Percentiles rank a stretch among this genome's conserved stretches.
Conservation (phyloP, 108 stramenopile species). For the Chaetoceros tenuissimus region DNA sequence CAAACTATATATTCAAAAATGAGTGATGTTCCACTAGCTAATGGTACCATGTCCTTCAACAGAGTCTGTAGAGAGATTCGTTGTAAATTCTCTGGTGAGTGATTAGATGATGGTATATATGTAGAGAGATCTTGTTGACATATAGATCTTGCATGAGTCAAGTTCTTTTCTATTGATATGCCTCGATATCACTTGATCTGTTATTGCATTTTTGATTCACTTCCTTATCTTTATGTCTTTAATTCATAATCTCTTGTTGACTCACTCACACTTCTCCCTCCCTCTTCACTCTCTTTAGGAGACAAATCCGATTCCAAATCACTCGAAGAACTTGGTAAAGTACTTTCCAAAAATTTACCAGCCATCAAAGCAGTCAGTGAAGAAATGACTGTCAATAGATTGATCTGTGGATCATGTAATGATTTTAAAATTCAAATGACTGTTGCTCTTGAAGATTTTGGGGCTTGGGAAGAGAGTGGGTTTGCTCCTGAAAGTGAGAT, state of each 20-base stretch:
- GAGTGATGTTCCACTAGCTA: constrained; percentile 60
- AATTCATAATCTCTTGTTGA: too few species aligned
- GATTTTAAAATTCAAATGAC: constrained; percentile 84
- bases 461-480: constrained; percentile 68
- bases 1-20: too few species aligned
- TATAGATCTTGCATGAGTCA: too few species aligned
- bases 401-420: constrained; percentile 75
- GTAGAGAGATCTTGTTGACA: too few species aligned
- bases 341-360: constrained; percentile 69
- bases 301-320: constrained; percentile 67
- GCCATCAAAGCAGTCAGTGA: constrained; percentile 50
- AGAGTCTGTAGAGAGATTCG: constrained; percentile 82
- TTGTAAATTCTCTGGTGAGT: constrained; percentile 79
- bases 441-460: constrained; percentile 68
- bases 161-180: too few species aligned
- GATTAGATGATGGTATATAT: too few species aligned
- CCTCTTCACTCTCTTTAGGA: too few species aligned
- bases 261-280: too few species aligned
- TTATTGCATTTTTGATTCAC: too few species aligned
- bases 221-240: too few species aligned
- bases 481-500: constrained; percentile 73
- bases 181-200: too few species aligned
- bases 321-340: constrained; percentile 59
- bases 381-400: constrained; percentile 64
- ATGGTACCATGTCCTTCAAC: constrained; percentile 77